These are phyloP conservation scores for Puccinellia tenuiflora DNA, from an alignment of 176 grass and related monocot genomes.

Conservation along the genomic window DNA sequence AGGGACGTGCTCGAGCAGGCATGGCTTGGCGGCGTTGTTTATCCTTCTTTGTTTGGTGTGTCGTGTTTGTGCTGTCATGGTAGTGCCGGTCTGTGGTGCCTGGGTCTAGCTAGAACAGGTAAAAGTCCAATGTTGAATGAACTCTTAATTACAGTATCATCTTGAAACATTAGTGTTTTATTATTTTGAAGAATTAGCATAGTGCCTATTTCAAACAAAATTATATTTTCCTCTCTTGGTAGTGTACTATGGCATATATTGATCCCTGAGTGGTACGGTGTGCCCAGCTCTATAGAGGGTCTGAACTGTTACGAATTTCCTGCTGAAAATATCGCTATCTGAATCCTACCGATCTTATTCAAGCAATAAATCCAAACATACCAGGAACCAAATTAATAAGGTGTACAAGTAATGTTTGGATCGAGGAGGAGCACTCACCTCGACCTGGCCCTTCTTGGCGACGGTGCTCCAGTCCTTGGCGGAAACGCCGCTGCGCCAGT, in stretches of 20 bases:
- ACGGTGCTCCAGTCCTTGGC: constrained; percentile 83
- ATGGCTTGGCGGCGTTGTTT: too few relatives aligned
- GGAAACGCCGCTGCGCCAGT: constrained; percentile 78
- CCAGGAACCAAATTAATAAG: not conserved
- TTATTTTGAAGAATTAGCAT: not conserved
- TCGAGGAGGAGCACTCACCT: constrained; percentile 49
- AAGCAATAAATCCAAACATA: not conserved
- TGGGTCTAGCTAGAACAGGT: too few relatives aligned
- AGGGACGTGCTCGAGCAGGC: too few relatives aligned
- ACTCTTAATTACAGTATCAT: not conserved
- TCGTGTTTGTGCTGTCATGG: too few relatives aligned
- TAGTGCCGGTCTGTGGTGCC: too few relatives aligned
- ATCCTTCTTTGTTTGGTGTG: too few relatives aligned
- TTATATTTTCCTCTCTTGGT: not conserved
- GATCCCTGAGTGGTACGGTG: not conserved
- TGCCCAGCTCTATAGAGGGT: not conserved
- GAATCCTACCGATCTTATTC: not conserved
- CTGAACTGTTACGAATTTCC: not conserved
- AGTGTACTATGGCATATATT: not conserved
- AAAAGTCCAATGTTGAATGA: too few relatives aligned
- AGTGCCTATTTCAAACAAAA: not conserved
- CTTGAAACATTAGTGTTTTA: not conserved
- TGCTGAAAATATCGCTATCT: not conserved
- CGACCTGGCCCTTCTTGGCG: constrained; percentile 88
- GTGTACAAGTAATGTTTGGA: not conserved